Evolutionary conservation across 1,139 yeast genomes (phyloP), one percentile per base, ranked within the genome.

Genomic region (Hansenula sp.): DNA sequence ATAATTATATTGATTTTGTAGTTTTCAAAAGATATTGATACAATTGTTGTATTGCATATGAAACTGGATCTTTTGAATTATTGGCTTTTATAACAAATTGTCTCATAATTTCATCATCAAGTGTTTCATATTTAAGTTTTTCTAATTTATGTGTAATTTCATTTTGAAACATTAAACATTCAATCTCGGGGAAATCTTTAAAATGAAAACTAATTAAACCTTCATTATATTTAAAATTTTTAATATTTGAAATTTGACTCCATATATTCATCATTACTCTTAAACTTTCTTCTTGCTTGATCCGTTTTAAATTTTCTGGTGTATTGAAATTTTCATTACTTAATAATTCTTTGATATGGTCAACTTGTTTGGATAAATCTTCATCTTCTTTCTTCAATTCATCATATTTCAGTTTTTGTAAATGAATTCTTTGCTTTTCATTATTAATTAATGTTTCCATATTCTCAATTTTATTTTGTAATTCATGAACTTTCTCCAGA

Each of bases 211-310:
- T 27, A 5, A 50, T 14, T 2, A 18, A 3, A 10, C 26, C 26
- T 12, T 42, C 44, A 14, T 41, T 40, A 4, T 18, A 25, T 10
- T 36, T 25, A 24, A 45, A 41, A 17, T 37, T 20, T 2, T 24
- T 12, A 11, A 52, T 29, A 19, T 35, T 33, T 13, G 48, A 32
- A 2, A 41, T 34, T 8, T 37, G 18, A 2, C 39, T 34, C 44
- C 49, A 42, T 4, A 50, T 21, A n/a, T 42, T 37, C 26, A 37
- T 31, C 22, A 52, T 16, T 2, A 40, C 19, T 9, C 37, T 22
- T 14, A 48, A 11, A 17, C 39, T 45, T 14, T 32, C 35, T 22
- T 52, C 51, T 17, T 27, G 14, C 7, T 20, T 13, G 4, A 24
- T n/a, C 7, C 32, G 14, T 12, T 32, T 10, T 6, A 14, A 22